These are phyloP conservation scores for Agaricus subrufescens DNA, from an alignment of 768 basidiomycete species.

Conservation along the genomic window DNA sequence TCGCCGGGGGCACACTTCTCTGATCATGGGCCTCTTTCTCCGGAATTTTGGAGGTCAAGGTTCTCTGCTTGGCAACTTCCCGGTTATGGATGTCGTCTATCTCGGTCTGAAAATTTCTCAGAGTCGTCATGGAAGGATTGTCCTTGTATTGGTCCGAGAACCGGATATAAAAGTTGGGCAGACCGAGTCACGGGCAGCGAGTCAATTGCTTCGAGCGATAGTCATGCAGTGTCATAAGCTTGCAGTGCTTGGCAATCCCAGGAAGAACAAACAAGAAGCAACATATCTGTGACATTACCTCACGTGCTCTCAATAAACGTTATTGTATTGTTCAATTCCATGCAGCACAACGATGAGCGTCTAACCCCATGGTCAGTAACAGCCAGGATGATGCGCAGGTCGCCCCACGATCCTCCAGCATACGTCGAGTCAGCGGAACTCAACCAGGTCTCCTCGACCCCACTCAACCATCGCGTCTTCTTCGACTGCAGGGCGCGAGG, in stretches of 20 bases:
- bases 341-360: background rate
- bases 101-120: conserved; percentile 66
- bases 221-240: conserved; percentile 4
- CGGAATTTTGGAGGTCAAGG: conserved; percentile 3
- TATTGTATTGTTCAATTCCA: background rate
- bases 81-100: conserved; percentile 73
- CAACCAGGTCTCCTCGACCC: conserved; percentile 64
- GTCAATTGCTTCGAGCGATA: background rate
- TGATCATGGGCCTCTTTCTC: conserved; percentile 30
- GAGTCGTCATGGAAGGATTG: conserved; percentile 37
- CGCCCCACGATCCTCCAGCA: conserved; percentile 19
- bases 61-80: conserved; percentile 61
- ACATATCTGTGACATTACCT: background rate
- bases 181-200: conserved; percentile 6
- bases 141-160: background rate
- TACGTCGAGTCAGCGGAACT: conserved; percentile 33
- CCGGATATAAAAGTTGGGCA: background rate
- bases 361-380: background rate
- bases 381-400: conserved; percentile 4
- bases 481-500: conserved; percentile 52
- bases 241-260: background rate
- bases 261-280: too few species aligned
- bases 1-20: conserved; percentile 27
- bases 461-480: conserved; percentile 54
- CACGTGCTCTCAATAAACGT: background rate